A percentile compares a stretch with the other conserved stretches of the same genome.
These are phyloP conservation scores for Pseudopyricularia cyperi DNA, from an alignment of 2,329 filamentous ascomycete genomes.

Conservation along the genomic window DNA sequence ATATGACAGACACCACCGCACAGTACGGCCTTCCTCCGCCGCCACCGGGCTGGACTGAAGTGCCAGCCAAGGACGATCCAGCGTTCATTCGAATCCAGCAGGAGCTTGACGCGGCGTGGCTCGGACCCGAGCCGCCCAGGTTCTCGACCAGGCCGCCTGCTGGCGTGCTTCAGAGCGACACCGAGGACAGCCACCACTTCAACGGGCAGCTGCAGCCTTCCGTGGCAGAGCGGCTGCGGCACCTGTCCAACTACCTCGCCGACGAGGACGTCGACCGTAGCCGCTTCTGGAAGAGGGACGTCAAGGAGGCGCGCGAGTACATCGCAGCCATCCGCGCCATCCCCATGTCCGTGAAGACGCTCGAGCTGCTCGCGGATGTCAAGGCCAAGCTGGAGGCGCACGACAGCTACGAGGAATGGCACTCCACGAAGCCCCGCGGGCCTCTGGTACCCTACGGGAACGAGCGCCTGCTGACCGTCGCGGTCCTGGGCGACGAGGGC, in stretches of 20 bases:
- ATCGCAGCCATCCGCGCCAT: conserved; percentile 19
- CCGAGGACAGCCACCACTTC: conserved; percentile 3
- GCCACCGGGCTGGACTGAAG: neutral
- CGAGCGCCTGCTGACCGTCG: neutral
- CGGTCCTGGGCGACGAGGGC: neutral
- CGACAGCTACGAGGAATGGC: conserved; percentile 10
- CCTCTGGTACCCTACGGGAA: neutral
- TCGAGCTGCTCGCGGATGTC: conserved; percentile 12
- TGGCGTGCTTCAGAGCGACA: neutral
- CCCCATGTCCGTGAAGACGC: neutral
- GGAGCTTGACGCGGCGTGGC: neutral
- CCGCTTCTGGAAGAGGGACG: conserved; percentile 22
- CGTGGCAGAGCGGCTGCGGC: conserved; percentile 16
- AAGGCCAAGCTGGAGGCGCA: conserved; percentile 14
- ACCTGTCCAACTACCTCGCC: conserved; percentile 29
- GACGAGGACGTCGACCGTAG: conserved; percentile 32
- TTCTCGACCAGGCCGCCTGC: neutral
- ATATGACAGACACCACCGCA: neutral
- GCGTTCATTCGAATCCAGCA: neutral
- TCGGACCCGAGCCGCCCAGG: neutral
- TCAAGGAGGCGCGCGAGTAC: conserved; percentile 23
- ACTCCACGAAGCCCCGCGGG: neutral
- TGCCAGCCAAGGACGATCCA: neutral
- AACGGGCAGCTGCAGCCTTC: conserved; percentile 15
- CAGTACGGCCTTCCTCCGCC: neutral